phyloP scores from a whole-genome alignment of 306 rosid genomes.

The Cucumis melo region DNA sequence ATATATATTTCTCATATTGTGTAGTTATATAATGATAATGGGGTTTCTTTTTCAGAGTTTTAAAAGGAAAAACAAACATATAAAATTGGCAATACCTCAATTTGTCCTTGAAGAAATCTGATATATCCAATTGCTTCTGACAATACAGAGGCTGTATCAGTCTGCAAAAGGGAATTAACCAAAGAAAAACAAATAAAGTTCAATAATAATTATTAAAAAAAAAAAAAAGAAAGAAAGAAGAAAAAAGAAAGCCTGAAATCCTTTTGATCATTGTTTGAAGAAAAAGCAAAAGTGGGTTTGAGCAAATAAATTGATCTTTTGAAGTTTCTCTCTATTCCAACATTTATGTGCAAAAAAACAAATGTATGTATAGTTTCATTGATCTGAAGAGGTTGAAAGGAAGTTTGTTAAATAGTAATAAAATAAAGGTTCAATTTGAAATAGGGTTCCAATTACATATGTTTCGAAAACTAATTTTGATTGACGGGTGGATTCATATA shows the following conservation, averaged over 20 bases:
- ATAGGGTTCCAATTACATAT: too few relatives aligned
- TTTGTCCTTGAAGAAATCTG: slow-evolving; percentile 77
- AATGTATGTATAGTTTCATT: not conserved
- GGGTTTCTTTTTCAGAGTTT: slow-evolving; percentile 7
- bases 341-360: not conserved
- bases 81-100: slow-evolving; percentile 55
- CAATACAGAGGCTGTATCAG: slow-evolving; percentile 92
- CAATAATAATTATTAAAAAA: too few relatives aligned
- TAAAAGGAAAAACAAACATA: not conserved
- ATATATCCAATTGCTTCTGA: slow-evolving; percentile 74
- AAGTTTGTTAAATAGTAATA: not conserved
- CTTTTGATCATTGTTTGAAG: not conserved
- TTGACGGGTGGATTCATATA: too few relatives aligned
- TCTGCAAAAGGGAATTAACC: slow-evolving; percentile 62
- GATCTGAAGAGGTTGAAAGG: not conserved
- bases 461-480: too few relatives aligned
- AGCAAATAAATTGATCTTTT: not conserved
- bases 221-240: not conserved
- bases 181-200: too few relatives aligned
- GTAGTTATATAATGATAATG: slow-evolving; percentile 11
- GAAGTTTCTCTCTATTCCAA: not conserved
- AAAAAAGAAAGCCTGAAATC: not conserved
- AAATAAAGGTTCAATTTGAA: too few relatives aligned
- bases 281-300: not conserved
- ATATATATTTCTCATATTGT: slow-evolving; percentile 12